These are phyloP conservation scores for Liquidambar formosana DNA, from an alignment of 164 flowering plant species.

Conservation along the genomic window DNA sequence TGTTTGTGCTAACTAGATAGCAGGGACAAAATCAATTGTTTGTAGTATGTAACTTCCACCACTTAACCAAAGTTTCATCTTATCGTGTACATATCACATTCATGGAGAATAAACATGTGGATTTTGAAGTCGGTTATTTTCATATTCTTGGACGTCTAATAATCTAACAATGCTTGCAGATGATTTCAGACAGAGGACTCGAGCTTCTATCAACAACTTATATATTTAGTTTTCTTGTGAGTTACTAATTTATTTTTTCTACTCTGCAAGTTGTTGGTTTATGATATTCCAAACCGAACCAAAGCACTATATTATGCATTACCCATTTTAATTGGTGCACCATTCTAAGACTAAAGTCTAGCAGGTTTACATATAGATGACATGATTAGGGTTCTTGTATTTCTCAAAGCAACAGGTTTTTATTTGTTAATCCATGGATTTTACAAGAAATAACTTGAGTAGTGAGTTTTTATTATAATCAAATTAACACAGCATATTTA, in stretches of 20 bases:
- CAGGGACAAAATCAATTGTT: no score
- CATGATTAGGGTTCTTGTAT: no score
- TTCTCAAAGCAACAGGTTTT: no score
- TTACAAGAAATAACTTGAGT: background rate
- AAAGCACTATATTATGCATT: background rate
- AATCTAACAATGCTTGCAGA: slow-evolving; percentile 41
- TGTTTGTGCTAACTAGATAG: no score
- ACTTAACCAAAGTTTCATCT: background rate
- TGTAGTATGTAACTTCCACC: background rate
- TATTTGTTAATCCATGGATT: background rate
- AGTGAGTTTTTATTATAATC: background rate
- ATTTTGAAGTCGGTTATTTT: background rate
- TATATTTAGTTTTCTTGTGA: slow-evolving; percentile 68
- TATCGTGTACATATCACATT: background rate
- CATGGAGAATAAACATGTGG: background rate
- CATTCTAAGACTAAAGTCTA: background rate
- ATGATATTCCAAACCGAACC: background rate
- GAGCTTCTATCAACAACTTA: slow-evolving; percentile 77
- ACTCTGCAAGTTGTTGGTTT: background rate
- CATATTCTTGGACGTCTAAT: background rate
- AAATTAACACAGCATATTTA: background rate
- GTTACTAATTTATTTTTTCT: slow-evolving; percentile 18
- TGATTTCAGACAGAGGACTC: slow-evolving; percentile 71
- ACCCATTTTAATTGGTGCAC: background rate
- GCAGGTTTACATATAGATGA: no score